A percentile compares a stretch with the other conserved stretches of the same genome.
phyloP scores from a whole-genome alignment of 192 early-diverging fungal species.

The Coemansia sp. region DNA sequence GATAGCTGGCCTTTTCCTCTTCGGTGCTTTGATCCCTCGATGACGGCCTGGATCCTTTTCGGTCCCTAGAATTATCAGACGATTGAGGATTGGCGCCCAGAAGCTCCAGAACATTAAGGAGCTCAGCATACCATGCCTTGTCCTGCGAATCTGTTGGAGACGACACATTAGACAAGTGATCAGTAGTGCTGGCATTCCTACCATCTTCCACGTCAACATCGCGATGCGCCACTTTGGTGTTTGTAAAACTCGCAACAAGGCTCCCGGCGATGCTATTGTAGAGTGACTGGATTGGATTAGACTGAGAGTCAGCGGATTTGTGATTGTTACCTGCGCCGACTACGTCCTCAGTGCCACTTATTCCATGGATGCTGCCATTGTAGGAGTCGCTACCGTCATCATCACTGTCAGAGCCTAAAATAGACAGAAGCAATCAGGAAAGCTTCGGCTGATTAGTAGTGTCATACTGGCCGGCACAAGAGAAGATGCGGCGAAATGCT shows the following conservation, averaged over 20 bases:
- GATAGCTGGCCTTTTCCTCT: constrained; percentile 7
- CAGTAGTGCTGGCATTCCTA: neutral
- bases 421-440: constrained; percentile 4
- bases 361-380: neutral
- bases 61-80: neutral
- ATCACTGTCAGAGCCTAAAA: constrained; percentile 2
- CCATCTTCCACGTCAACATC: neutral
- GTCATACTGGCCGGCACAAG: no score
- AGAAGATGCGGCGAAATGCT: no score
- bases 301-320: neutral
- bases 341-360: constrained; percentile 9
- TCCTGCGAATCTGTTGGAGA: neutral
- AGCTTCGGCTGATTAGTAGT: neutral
- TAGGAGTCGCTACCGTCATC: neutral
- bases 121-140: constrained; percentile 6
- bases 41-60: neutral
- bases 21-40: neutral
- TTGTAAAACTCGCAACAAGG: neutral
- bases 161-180: neutral
- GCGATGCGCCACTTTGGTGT: neutral
- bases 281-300: constrained; percentile 10
- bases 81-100: neutral
- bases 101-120: constrained; percentile 4
- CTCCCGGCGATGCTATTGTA: constrained; percentile 7
- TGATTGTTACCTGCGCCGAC: no score